Conservation (phyloP, 345 rosid genomes). For the Euphorbia pulcherrima region DNA sequence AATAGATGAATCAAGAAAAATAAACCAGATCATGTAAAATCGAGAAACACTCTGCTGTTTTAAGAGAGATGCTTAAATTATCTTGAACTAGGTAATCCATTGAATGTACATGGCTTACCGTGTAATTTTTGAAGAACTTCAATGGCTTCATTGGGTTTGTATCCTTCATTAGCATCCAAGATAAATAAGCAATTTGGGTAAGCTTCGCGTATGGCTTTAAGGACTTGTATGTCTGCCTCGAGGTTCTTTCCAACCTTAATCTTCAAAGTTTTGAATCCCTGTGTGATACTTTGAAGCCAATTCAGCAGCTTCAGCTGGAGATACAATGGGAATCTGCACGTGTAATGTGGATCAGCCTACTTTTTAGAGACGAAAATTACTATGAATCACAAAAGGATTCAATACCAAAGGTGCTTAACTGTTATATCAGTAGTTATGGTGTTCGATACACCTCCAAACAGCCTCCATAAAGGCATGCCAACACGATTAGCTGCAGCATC, state of each 20-base stretch:
- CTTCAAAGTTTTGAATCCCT: conserved; percentile 81
- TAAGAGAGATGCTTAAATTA: background rate
- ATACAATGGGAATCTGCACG: conserved; percentile 87
- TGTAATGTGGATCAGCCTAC: conserved; percentile 8
- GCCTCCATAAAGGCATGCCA: conserved; percentile 66
- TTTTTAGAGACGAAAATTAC: background rate
- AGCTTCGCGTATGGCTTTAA: conserved; percentile 72
- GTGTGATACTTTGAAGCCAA: conserved; percentile 67
- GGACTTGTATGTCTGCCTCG: conserved; percentile 66
- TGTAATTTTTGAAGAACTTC: conserved; percentile 70
- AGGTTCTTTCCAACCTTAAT: conserved; percentile 90
- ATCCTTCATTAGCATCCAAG: conserved; percentile 96
- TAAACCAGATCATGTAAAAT: conserved; percentile 7
- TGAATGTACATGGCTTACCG: conserved; percentile 37
- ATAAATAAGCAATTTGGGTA: conserved; percentile 76
- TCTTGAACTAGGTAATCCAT: background rate
- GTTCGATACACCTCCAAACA: conserved; percentile 78
- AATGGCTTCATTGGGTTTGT: conserved; percentile 67
- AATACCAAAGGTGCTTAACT: conserved; percentile 45
- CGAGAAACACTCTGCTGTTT: conserved; percentile 4
- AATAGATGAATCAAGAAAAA: background rate
- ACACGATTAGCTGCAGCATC: conserved; percentile 81
- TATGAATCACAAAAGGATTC: conserved; percentile 23
- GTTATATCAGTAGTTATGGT: conserved; percentile 78
- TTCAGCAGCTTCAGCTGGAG: conserved; percentile 65